A percentile compares a stretch with the other conserved stretches of the same genome.
Conservation (phyloP, 306 rosid genomes). For the Phaseolus lunatus region DNA sequence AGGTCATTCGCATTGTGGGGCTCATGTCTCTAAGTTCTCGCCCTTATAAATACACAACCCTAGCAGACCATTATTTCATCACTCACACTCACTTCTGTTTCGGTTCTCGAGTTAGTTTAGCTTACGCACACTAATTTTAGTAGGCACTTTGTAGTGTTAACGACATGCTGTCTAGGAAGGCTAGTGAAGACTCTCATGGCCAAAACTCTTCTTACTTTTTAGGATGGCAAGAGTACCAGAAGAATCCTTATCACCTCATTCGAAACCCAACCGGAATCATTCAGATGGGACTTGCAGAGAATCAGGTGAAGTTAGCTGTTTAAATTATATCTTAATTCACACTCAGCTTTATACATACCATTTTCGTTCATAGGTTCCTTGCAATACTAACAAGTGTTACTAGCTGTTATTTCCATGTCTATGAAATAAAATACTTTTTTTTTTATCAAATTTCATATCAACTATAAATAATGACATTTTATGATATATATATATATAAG, state of each 20-base stretch:
- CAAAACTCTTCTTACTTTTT: conserved; percentile 81
- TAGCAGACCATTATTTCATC: conserved; percentile 23
- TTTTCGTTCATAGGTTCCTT: no score
- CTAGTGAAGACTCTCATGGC: conserved; percentile 70
- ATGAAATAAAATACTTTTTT: no score
- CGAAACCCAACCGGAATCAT: conserved; percentile 77
- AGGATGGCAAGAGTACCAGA: conserved; percentile 87
- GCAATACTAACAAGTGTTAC: neutral
- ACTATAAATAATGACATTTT: no score
- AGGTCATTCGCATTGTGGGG: conserved; percentile 43
- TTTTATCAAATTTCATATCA: no score
- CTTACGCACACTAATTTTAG: neutral
- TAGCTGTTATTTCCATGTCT: no score
- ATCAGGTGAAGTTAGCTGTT: conserved; percentile 53
- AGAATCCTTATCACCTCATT: conserved; percentile 70
- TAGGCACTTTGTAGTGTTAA: neutral
- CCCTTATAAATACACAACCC: conserved; percentile 52
- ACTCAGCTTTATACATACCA: no score
- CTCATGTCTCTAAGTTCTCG: conserved; percentile 12
- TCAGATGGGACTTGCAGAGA: conserved; percentile 97
- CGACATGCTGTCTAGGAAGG: conserved; percentile 71
- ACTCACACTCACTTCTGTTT: conserved; percentile 13
- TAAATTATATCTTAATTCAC: neutral
- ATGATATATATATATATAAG: no score
- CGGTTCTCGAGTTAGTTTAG: conserved; percentile 11